phyloP scores from a whole-genome alignment of 352 stramenopile species.

The Phytopythium litorale region DNA sequence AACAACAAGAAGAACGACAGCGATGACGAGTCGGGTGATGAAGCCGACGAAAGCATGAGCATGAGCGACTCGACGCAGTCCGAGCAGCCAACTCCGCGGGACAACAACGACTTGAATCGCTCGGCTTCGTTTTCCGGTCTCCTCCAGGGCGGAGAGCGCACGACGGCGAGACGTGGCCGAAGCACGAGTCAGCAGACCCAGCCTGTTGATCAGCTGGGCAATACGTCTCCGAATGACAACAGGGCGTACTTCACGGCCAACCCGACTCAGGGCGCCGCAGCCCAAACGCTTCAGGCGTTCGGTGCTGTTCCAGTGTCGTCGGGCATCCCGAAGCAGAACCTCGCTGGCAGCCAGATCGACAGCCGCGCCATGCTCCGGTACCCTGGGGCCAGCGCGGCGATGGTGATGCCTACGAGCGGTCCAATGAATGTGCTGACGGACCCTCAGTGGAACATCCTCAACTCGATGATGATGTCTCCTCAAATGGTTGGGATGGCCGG shows the following conservation, averaged over 20 bases:
- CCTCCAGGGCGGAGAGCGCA: neutral
- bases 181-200: neutral
- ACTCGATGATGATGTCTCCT: slow-evolving; percentile 76
- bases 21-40: slow-evolving; percentile 34
- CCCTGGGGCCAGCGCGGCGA: neutral
- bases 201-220: neutral
- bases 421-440: slow-evolving; percentile 47
- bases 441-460: slow-evolving; percentile 76
- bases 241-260: neutral
- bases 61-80: slow-evolving; percentile 11
- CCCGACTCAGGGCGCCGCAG: neutral
- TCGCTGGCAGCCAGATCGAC: neutral
- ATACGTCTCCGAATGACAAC: neutral
- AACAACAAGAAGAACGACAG: slow-evolving; percentile 37
- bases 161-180: neutral
- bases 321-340: neutral
- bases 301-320: neutral
- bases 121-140: slow-evolving; percentile 4
- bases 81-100: slow-evolving; percentile 4
- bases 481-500: slow-evolving; percentile 40
- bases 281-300: slow-evolving; percentile 1
- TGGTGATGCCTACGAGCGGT: neutral
- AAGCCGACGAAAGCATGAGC: slow-evolving; percentile 21
- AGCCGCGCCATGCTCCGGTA: neutral
- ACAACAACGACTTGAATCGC: slow-evolving; percentile 1